These are phyloP conservation scores for Sanguinoderma infundibulare DNA, from an alignment of 1,284 basidiomycete genomes.

Conservation along the genomic window DNA sequence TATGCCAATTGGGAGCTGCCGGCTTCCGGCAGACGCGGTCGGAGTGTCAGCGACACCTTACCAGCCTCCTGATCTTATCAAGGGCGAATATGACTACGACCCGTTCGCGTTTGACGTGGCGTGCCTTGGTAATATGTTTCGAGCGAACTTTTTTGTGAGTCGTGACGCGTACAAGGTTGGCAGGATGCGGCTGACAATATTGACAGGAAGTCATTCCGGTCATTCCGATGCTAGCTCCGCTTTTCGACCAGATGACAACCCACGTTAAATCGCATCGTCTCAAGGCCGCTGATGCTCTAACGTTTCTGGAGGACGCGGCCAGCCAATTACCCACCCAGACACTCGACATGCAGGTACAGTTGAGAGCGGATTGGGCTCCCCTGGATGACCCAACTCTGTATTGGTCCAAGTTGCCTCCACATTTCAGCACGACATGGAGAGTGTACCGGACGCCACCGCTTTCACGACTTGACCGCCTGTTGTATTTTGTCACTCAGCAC, in stretches of 20 bases:
- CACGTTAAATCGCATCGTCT: slow-evolving; percentile 3
- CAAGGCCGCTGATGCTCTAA: slow-evolving; percentile 7
- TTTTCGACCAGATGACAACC: slow-evolving; percentile 18
- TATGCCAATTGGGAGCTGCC: slow-evolving; percentile 7
- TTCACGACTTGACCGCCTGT: not conserved
- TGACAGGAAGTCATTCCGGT: slow-evolving; percentile 2
- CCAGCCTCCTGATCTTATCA: slow-evolving; percentile 3
- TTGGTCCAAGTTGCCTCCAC: not conserved
- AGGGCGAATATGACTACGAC: slow-evolving; percentile 15
- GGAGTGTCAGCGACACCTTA: not conserved
- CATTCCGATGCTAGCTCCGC: no score
- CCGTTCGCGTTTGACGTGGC: slow-evolving; percentile 24
- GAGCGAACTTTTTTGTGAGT: slow-evolving; percentile 12
- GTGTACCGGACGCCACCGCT: not conserved
- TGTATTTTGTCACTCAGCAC: not conserved
- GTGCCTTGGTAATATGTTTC: slow-evolving; percentile 13
- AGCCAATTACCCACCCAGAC: not conserved
- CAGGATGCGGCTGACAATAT: no score
- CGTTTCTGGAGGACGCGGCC: not conserved
- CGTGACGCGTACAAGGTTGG: no score
- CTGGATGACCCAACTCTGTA: not conserved
- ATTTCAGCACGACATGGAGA: not conserved
- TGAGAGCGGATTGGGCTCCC: not conserved
- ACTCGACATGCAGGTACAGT: not conserved
- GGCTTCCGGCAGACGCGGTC: slow-evolving; percentile 5